Evolutionary conservation across 805 yeast genomes (phyloP), one percentile per base, ranked within the genome.

Genomic region (Saturnispora hagleri): DNA sequence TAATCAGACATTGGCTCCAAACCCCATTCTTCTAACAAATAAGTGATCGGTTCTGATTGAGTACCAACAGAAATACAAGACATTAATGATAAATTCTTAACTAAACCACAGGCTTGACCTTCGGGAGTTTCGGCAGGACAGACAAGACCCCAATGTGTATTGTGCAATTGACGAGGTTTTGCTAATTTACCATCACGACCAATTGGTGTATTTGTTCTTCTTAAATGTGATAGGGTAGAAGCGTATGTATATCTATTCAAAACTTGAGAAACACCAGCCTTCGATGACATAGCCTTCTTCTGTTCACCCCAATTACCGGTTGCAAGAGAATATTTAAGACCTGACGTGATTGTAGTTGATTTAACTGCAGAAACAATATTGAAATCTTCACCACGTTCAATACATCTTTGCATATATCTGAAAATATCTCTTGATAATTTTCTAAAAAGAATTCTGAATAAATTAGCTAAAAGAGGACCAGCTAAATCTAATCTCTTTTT

Each of bases 261-360:
- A 59, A 93, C 99, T 75, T 93, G 99, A 27, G 98, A 91, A 46
- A 95, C 99, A 80, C 99, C 99, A 5, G 99, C 99, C 69, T 96
- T 84, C 18, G 97, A 84, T 55, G 93, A 83, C 99, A 93, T 93
- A 13, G 98, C 97, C 70, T 93, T 93, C 83, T 90, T 91, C 69
- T 93, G 99, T 71, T 93, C 99, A 74, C 99, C 99, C 99, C 99
- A 93, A 74, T 93, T 93, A 77, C 99, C 99, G 15, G 99, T 93
- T 51, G 99, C 99, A 64, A 93, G 77, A 40, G 99, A 93, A 71
- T 93, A 93, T 67, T 95, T 87, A 70, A 93, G 79, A 67, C 99
- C 99, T 55, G 95, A 91, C 38, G 99, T 93, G 62, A 93, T 89
- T 3, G 98, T 93, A 60, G 90, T 90, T 17, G 97, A 89, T 73